Conservation (phyloP, 768 basidiomycete species). For the Dentipellis fragilis region DNA sequence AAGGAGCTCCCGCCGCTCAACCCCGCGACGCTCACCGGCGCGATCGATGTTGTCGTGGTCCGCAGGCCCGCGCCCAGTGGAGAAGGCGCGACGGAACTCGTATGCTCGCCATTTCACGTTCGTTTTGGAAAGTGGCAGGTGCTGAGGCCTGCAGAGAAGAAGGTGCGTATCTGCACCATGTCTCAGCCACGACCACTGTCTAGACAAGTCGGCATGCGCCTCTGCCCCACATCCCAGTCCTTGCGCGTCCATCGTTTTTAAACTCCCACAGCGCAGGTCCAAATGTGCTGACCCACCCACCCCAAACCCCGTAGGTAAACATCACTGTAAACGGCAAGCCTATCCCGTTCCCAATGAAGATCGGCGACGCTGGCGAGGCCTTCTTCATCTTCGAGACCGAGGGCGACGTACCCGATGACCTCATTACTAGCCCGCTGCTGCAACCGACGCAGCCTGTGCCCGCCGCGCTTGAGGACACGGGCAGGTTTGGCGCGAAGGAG, state of each 20-base stretch:
- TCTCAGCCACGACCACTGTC: background rate
- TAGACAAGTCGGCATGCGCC: background rate
- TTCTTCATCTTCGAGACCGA: constrained; percentile 99
- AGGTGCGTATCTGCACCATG: constrained; percentile 36
- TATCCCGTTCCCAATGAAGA: constrained; percentile 95
- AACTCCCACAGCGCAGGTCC: background rate
- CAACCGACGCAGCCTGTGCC: constrained; percentile 42
- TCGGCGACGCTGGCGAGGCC: constrained; percentile 96
- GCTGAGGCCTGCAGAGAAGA: constrained; percentile 87
- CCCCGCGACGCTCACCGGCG: constrained; percentile 92
- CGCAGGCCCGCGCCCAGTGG: constrained; percentile 45
- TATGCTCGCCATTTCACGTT: constrained; percentile 94
- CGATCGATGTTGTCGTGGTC: constrained; percentile 98
- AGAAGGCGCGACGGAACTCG: constrained; percentile 57
- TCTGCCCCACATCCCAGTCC: background rate
- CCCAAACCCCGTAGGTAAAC: constrained; percentile 50
- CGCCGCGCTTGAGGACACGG: constrained; percentile 21
- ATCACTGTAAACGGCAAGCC: constrained; percentile 78
- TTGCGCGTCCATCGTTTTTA: background rate
- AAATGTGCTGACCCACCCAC: too few relatives aligned
- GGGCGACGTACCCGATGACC: constrained; percentile 84
- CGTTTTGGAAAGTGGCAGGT: constrained; percentile 97
- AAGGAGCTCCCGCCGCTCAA: constrained; percentile 81
- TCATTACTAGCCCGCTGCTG: constrained; percentile 89
- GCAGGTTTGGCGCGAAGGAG: constrained; percentile 33